Conservation (phyloP, 192 early-diverging fungal species). For the Spizellomyces punctatus region DNA sequence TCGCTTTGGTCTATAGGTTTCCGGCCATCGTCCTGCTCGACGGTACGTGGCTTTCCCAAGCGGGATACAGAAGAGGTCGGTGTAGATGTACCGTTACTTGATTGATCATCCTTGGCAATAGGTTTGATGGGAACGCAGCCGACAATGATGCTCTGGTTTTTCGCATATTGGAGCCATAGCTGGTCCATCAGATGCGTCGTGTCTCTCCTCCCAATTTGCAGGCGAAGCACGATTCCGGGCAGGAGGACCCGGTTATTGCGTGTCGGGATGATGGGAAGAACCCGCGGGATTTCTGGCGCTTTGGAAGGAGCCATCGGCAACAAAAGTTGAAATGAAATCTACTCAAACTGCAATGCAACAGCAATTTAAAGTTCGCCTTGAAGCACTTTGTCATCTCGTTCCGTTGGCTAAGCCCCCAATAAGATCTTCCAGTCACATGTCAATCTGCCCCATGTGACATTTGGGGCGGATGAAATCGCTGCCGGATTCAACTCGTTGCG, state of each 20-base stretch:
- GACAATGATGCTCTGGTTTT: constrained; percentile 27
- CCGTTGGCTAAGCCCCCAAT: too few relatives aligned
- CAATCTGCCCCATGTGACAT: too few relatives aligned
- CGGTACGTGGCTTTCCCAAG: not conserved
- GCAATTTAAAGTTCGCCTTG: too few relatives aligned
- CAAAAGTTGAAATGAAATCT: too few relatives aligned
- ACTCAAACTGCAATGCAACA: too few relatives aligned
- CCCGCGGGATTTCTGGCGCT: constrained; percentile 20
- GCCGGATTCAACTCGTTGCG: constrained; percentile 45
- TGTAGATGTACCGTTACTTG: not conserved
- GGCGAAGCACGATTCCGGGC: constrained; percentile 62
- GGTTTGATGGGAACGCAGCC: constrained; percentile 34
- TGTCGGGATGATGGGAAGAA: constrained; percentile 43
- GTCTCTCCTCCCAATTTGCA: constrained; percentile 60
- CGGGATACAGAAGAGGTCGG: too few relatives aligned
- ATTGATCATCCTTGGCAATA: not conserved
- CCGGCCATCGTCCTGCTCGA: constrained; percentile 12
- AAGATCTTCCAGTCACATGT: too few relatives aligned
- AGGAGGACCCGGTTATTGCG: constrained; percentile 56
- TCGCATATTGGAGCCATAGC: constrained; percentile 35
- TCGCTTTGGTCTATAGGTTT: constrained; percentile 56
- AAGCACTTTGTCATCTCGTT: too few relatives aligned
- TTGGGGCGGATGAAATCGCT: constrained; percentile 64
- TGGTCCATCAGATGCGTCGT: constrained; percentile 56
- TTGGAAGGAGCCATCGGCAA: not conserved